These are phyloP conservation scores for Trametes gibbosa DNA, from an alignment of 768 basidiomycete species.

Conservation along the genomic window DNA sequence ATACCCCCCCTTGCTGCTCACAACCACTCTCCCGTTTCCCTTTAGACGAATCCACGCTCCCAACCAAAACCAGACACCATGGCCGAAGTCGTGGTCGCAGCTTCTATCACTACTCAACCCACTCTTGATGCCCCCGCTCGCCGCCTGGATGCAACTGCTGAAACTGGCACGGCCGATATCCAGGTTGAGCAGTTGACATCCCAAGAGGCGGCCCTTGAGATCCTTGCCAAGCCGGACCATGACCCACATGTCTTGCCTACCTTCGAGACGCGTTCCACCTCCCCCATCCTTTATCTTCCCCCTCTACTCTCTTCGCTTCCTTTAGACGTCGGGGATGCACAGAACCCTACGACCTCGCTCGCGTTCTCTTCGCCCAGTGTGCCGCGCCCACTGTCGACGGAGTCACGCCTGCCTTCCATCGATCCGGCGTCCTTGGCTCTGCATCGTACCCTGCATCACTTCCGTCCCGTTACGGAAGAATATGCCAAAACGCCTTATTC, in stretches of 20 bases:
- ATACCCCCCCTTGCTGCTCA: neutral
- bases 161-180: neutral
- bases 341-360: conserved; percentile 17
- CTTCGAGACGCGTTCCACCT: conserved; percentile 43
- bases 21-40: neutral
- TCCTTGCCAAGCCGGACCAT: conserved; percentile 19
- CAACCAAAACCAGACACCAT: neutral
- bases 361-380: conserved; percentile 22
- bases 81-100: conserved; percentile 14
- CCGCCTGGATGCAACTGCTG: neutral
- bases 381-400: conserved; percentile 51
- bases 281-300: conserved; percentile 75
- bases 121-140: neutral
- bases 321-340: conserved; percentile 29
- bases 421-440: conserved; percentile 82
- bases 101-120: neutral
- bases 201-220: conserved; percentile 1
- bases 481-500: conserved; percentile 68
- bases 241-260: conserved; percentile 58
- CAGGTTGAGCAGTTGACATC: neutral
- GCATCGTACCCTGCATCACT: conserved; percentile 81
- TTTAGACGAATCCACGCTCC: neutral
- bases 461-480: conserved; percentile 53
- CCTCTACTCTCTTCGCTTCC: conserved; percentile 81
- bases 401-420: conserved; percentile 78